Base-by-base conservation (phyloP, 179 eudicot genomes). In the Silene noctiflora region DNA sequence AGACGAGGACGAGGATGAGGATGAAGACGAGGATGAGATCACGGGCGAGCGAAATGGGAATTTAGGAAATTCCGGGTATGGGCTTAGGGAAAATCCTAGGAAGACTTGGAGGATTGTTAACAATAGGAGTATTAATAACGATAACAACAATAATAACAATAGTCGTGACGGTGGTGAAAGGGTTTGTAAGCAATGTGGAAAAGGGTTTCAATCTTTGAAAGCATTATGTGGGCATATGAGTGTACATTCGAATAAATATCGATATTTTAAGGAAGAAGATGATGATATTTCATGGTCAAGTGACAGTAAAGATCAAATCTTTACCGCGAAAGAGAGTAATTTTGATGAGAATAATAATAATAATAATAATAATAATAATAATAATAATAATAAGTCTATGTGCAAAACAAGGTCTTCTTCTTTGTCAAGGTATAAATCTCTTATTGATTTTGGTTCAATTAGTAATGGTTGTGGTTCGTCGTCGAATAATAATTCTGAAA, bases 191-290 rank as follows among this genome's bases (percentile, higher is more conserved):
- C 90, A 91, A 85, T 93, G 99, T 86, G 97, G 99, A 0, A 95
- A 86, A 80, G 85, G 82, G 33, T 93, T 95, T 77, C 89, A 83
- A 19, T 93, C 97, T 22, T 79, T 90, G 84, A 92, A 93, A 79
- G 96, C 99, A 69, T 82, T 95, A 25, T 92, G 91, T 85, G 99
- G 99, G 12, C 99, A 95, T 79, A 93, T 93, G 99, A 92, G 93
- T 59, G 83, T 91, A 53, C 99, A 95, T 75, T 88, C 97, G 68
- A 85, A 87, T 9, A 90, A 81, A 76, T 84, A 85, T 29, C 77
- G 79, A 29, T 67, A 78, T 60, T 83, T 82, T 75, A 75, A 66
- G 0, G 77, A 79, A 0, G 86, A 87, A 67, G 62, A 87, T 12
- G 25, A 39, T 22, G 71, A 35, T 33, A 17, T 6, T 62, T 86